Evolutionary conservation across 2,329 filamentous ascomycete genomes (phyloP).

Genomic region (Xylogone sp.): DNA sequence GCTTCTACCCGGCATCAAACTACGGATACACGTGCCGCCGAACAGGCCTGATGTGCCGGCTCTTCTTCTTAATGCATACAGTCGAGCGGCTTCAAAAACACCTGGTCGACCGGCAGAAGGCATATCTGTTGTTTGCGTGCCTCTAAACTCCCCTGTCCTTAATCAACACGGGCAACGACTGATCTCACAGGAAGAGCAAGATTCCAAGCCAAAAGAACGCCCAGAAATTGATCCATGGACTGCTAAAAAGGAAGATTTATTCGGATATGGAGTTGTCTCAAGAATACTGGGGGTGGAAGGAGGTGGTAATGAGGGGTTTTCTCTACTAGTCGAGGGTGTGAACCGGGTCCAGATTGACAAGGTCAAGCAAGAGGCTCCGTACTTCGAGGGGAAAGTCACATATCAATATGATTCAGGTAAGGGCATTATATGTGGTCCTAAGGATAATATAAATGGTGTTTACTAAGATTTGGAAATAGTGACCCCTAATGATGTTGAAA

Average conservation of each 20-base stretch:
- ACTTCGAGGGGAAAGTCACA: constrained; percentile 77
- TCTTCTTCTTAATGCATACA: constrained; percentile 81
- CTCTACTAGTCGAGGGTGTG: constrained; percentile 81
- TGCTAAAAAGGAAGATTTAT: constrained; percentile 70
- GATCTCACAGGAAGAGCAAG: constrained; percentile 59
- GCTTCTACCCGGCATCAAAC: constrained; percentile 78
- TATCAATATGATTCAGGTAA: constrained; percentile 67
- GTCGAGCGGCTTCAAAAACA: constrained; percentile 65
- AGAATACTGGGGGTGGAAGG: constrained; percentile 78
- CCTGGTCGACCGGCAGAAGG: constrained; percentile 59
- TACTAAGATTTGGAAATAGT: constrained; percentile 20
- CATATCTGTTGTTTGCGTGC: constrained; percentile 83
- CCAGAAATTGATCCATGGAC: constrained; percentile 52
- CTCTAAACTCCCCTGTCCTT: constrained; percentile 72
- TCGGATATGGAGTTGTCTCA: constrained; percentile 75
- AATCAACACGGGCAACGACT: constrained; percentile 72
- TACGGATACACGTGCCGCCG: constrained; percentile 77
- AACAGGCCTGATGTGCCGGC: constrained; percentile 84
- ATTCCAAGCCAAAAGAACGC: constrained; percentile 16
- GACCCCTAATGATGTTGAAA: constrained; percentile 53
- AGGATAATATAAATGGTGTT: not conserved
- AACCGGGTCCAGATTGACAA: constrained; percentile 73
- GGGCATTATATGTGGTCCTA: constrained; percentile 16
- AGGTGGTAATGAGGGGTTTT: constrained; percentile 70
- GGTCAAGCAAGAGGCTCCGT: constrained; percentile 73